These are phyloP conservation scores for Venturia effusa DNA, from an alignment of 2,329 filamentous ascomycete genomes.

Conservation along the genomic window DNA sequence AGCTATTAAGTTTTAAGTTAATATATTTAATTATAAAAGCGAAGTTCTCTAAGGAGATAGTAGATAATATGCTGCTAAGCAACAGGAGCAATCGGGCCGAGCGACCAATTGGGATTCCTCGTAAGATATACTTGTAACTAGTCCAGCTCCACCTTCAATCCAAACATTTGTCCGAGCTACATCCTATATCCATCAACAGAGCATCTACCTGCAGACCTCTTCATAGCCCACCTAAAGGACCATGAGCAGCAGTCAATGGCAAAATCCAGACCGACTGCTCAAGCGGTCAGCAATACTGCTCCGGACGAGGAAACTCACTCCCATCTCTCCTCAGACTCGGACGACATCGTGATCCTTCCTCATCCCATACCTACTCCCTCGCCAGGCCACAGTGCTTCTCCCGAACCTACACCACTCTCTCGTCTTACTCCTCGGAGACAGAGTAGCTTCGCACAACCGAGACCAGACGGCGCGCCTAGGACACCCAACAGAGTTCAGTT, in stretches of 20 bases:
- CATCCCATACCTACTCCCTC: not conserved
- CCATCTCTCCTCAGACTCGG: conserved; percentile 8
- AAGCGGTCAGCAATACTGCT: not conserved
- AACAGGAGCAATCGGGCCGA: too few relatives aligned
- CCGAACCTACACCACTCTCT: not conserved
- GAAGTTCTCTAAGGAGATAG: too few relatives aligned
- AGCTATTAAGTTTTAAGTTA: too few relatives aligned
- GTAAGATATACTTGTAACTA: too few relatives aligned
- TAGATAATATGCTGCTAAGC: too few relatives aligned
- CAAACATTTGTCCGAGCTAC: too few relatives aligned
- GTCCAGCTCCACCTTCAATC: too few relatives aligned
- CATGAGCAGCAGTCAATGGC: conserved; percentile 3
- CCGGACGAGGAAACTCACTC: conserved; percentile 11
- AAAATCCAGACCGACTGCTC: not conserved
- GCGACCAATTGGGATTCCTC: too few relatives aligned
- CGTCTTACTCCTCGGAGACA: conserved; percentile 20
- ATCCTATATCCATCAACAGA: too few relatives aligned
- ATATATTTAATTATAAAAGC: too few relatives aligned
- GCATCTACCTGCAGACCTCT: not conserved
- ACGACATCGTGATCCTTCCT: conserved; percentile 5
- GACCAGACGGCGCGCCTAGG: conserved; percentile 43
- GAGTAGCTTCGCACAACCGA: conserved; percentile 35
- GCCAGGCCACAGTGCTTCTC: not conserved
- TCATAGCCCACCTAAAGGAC: not conserved
- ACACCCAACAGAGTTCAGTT: conserved; percentile 69